Evolutionary conservation across 1,284 basidiomycete genomes (phyloP).

Genomic region (Boletellus deceptivus): DNA sequence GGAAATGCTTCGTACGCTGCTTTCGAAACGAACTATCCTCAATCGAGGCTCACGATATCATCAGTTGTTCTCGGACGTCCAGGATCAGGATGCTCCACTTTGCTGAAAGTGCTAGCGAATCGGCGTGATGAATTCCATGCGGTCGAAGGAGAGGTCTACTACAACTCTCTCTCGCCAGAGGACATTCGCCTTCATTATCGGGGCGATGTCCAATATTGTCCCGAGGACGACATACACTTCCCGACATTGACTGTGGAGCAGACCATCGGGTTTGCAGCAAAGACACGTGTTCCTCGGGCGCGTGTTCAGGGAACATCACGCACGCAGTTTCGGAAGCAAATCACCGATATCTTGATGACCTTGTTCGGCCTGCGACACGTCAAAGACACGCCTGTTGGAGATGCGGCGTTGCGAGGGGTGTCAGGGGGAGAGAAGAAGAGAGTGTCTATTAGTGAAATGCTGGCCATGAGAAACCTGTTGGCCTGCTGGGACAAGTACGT

Average conservation of each 20-base stretch:
- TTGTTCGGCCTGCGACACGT: constrained; percentile 74
- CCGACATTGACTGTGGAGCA: constrained; percentile 71
- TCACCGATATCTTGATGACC: constrained; percentile 58
- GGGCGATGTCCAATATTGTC: constrained; percentile 67
- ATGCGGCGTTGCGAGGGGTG: constrained; percentile 73
- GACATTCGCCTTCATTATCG: constrained; percentile 56
- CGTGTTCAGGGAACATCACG: constrained; percentile 46
- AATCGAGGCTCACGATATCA: neutral
- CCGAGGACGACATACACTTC: constrained; percentile 75
- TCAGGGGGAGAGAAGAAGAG: constrained; percentile 80
- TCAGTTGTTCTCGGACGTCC: constrained; percentile 65
- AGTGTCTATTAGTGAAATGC: constrained; percentile 58
- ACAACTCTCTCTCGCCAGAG: constrained; percentile 60
- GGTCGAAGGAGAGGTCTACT: constrained; percentile 63
- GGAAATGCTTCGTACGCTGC: constrained; percentile 56
- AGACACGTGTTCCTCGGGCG: constrained; percentile 53
- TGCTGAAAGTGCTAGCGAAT: constrained; percentile 74
- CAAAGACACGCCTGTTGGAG: constrained; percentile 63
- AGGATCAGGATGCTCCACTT: constrained; percentile 70
- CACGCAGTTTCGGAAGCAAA: constrained; percentile 43
- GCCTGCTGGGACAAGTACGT: constrained; percentile 54
- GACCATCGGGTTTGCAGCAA: constrained; percentile 64
- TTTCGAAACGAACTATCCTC: neutral
- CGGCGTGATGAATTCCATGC: constrained; percentile 58
- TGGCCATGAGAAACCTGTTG: constrained; percentile 45